These are phyloP conservation scores for Eurotiales sp. DNA, from an alignment of 2,329 filamentous ascomycete species.

Conservation along the genomic window DNA sequence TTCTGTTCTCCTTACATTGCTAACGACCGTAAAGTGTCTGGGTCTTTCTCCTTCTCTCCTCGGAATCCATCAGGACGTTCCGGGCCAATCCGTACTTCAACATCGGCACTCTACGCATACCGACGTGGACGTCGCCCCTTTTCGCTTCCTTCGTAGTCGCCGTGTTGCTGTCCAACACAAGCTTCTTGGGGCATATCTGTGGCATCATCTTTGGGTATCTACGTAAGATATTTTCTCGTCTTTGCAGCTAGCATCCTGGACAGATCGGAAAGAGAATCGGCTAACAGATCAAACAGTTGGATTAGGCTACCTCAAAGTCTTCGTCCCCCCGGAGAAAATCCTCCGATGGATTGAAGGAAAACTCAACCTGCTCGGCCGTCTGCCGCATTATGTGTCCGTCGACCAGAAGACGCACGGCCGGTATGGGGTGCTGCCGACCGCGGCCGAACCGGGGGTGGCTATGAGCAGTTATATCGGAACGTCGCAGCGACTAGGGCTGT, in stretches of 20 bases:
- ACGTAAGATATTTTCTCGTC: conserved; percentile 52
- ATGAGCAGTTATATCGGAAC: conserved; percentile 58
- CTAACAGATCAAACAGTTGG: conserved; percentile 56
- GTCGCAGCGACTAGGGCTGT: conserved; percentile 67
- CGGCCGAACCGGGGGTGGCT: conserved; percentile 35
- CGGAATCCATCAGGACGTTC: conserved; percentile 83
- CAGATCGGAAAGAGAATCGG: too few relatives aligned
- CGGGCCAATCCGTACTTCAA: conserved; percentile 74
- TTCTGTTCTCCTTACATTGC: background rate
- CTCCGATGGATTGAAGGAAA: conserved; percentile 86
- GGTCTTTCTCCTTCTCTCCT: conserved; percentile 82
- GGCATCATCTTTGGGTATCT: conserved; percentile 81
- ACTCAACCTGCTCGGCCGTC: conserved; percentile 73
- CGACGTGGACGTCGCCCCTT: conserved; percentile 90
- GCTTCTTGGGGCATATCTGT: conserved; percentile 80
- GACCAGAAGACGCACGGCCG: conserved; percentile 95
- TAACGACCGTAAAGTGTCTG: conserved; percentile 62
- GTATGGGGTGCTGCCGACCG: conserved; percentile 78
- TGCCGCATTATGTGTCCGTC: conserved; percentile 90
- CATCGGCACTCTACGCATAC: conserved; percentile 65
- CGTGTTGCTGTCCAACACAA: conserved; percentile 74
- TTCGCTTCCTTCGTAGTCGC: conserved; percentile 69
- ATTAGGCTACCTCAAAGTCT: conserved; percentile 80
- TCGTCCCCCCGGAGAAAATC: conserved; percentile 84
- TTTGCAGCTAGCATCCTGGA: too few relatives aligned